Evolutionary conservation across 1,284 basidiomycete genomes (phyloP), one percentile per base, ranked within the genome.

Genomic region (Boletus mariae): DNA sequence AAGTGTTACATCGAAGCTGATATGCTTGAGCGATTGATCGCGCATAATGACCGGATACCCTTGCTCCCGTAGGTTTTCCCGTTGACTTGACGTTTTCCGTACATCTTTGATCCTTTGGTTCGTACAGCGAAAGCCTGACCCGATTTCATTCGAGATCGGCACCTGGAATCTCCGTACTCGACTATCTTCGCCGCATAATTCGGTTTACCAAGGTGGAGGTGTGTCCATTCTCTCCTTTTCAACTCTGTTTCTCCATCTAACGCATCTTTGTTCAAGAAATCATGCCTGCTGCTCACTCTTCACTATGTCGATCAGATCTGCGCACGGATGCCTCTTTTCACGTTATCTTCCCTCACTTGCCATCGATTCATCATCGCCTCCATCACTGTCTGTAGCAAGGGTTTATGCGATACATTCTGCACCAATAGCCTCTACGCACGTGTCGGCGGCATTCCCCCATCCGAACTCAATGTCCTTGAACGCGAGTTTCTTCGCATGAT

Each of bases 301-400:
- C 87, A 92, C 71, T 97, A 97, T 74, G 94, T 97, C 74, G 94
- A 97, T 75, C 88, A 92, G 72, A 92, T 95, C 61, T 95, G 92
- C 73, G 80, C 87, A 51, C 84, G 90, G 59, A 82, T 85, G 61
- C 89, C 92, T 35, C 77, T 83, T 46, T 96, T 96, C 75, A 95
- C 91, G 37, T 82, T 98, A 60, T 91, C 92, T 41, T 96, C 92
- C 32, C 82, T 96, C 65, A 98, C 95, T 31, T 94, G 94, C 64
- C 95, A 97, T 74, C 92, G 94, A 52, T 97, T 97, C 74, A 80
- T 95, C 67, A 96, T 96, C 73, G 82, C 94, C 48, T 83, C 92
- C 60, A 86, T 95, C 66, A 84, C 88, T 38, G 87, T 94, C 52
- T 85, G 91, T 53, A 89, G 84, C 72, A 97, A 98, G 73, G 91